Conservation (phyloP, 164 flowering plant genomes). For the Tetrastigma voinierianum region DNA sequence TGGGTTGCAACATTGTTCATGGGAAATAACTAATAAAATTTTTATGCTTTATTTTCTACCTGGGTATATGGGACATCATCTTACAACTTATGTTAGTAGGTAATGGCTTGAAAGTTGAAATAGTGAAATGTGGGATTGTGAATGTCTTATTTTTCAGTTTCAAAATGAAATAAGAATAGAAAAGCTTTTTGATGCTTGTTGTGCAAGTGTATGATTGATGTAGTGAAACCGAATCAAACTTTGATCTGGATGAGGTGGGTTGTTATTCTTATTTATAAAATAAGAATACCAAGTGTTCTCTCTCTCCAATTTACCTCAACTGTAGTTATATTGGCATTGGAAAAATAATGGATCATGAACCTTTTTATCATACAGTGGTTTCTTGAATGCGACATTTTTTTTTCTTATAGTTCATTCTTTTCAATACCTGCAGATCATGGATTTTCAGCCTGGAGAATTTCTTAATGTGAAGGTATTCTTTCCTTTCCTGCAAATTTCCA, state of each 20-base stretch:
- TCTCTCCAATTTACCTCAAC: neutral
- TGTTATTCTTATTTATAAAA: neutral
- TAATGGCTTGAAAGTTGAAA: neutral
- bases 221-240: neutral
- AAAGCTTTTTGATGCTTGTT: neutral
- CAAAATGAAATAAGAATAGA: neutral
- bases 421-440: slow-evolving; percentile 82
- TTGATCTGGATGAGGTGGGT: neutral
- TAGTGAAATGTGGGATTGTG: neutral
- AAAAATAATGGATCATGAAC: neutral
- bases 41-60: too few relatives aligned
- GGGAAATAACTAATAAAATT: too few relatives aligned
- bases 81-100: neutral
- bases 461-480: slow-evolving; percentile 85
- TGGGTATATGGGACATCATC: too few relatives aligned
- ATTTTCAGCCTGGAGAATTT: slow-evolving; percentile 94
- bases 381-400: slow-evolving; percentile 2
- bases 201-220: neutral
- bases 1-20: too few relatives aligned
- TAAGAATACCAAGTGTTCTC: neutral
- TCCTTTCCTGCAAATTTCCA: neutral
- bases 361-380: neutral
- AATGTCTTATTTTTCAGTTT: neutral
- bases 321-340: neutral
- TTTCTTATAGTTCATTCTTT: neutral